Evolutionary conservation across 331 rosid genomes (phyloP), one percentile per base, ranked within the genome.

Genomic region (Phaseolus coccineus): DNA sequence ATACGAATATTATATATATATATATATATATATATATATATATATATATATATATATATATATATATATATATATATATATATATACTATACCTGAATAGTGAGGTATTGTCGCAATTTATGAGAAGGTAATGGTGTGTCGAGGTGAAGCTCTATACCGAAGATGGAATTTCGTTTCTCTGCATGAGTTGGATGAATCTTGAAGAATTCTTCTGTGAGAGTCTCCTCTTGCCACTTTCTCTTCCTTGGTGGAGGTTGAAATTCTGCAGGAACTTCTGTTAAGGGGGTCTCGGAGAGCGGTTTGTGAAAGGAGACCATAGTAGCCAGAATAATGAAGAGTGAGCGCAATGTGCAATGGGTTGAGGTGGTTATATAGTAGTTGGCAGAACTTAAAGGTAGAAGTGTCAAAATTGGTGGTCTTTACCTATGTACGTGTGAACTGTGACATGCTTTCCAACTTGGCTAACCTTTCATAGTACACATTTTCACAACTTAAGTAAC

Each of bases 81-180:
- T 7, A 7, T 40, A 8, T 55, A 65, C 11, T 2, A 37, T 85
- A 95, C 99, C 99, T 93, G 94, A 86, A 93, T 77, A 51, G 81
- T 85, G 35, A 91, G 91, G 81, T 95, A 89, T 72, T 86, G 88
- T 83, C 89, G 96, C 92, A 91, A 83, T 77, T 80, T 80, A 80
- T 91, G 89, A 19, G 85, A 83, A 83, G 98, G 96, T 27, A 93
- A 81, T 3, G 99, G 99, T 76, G 92, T 87, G 64, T 96, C 88
- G 2, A 88, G 92, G 46, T 93, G 91, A 31, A 91, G 90, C 86
- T 91, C 97, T 3, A 90, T 89, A 53, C 87, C 93, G 64, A 87
- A 80, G 46, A 80, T 67, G 85, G 90, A 80, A 46, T 82, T 87
- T 24, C 73, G 79, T 56, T 65, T 78, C 76, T 74, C 82, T 19